phyloP scores from a whole-genome alignment of 495 filamentous ascomycete species.

The Thermochaetoides thermophila region DNA sequence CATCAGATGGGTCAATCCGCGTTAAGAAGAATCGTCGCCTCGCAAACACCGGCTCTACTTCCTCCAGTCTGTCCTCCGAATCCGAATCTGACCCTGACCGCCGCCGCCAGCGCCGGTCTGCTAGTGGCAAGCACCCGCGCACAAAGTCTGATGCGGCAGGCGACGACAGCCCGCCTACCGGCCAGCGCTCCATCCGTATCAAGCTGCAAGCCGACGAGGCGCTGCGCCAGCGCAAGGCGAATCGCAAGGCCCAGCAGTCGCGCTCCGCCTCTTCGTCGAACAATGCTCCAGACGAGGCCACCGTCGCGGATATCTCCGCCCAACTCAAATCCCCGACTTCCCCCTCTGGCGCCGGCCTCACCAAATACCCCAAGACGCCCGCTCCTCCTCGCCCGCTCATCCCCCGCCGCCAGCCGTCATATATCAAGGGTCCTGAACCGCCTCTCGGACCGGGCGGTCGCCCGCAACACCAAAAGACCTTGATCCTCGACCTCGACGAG shows the following conservation, averaged over 20 bases:
- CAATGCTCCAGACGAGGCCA: not conserved
- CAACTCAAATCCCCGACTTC: conserved; percentile 84
- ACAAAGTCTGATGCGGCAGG: conserved; percentile 36
- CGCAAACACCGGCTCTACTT: conserved; percentile 50
- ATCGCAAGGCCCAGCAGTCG: conserved; percentile 34
- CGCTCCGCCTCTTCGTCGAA: conserved; percentile 29
- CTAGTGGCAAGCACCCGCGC: conserved; percentile 27
- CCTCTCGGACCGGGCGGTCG: conserved; percentile 30
- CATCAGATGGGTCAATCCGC: too few relatives aligned
- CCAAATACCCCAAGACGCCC: conserved; percentile 77
- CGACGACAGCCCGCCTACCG: conserved; percentile 47
- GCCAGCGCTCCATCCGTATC: conserved; percentile 71
- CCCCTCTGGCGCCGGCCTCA: conserved; percentile 57
- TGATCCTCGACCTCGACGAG: conserved; percentile 92
- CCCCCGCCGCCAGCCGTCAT: conserved; percentile 71
- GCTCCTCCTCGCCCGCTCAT: conserved; percentile 81
- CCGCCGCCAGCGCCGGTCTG: conserved; percentile 10
- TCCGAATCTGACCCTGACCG: conserved; percentile 40
- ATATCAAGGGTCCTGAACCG: conserved; percentile 35
- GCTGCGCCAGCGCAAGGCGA: conserved; percentile 45
- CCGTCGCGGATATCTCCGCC: conserved; percentile 26
- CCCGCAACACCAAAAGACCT: conserved; percentile 59
- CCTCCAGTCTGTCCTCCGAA: conserved; percentile 41
- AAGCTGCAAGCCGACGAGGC: conserved; percentile 77
- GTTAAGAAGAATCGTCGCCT: too few relatives aligned